These are phyloP conservation scores for Stagonosporopsis vannaccii DNA, from an alignment of 2,329 filamentous ascomycete species.

Conservation along the genomic window DNA sequence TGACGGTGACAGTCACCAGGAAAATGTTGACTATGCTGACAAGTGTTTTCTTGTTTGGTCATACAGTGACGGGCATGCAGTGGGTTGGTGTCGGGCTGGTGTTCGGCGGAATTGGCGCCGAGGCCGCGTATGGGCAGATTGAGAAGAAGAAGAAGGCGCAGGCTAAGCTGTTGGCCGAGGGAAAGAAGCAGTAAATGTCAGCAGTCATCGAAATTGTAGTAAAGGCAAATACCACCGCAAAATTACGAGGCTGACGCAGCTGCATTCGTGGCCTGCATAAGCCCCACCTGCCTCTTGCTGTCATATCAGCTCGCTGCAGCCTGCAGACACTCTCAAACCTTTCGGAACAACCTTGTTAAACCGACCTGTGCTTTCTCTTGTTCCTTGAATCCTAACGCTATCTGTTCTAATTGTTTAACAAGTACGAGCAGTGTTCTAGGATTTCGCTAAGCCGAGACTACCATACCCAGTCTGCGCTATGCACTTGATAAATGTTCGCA, in stretches of 20 bases:
- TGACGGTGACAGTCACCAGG: constrained; percentile 94
- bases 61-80: constrained; percentile 85
- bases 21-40: constrained; percentile 99
- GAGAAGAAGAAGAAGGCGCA: constrained; percentile 85
- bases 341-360: no score
- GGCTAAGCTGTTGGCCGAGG: constrained; percentile 56
- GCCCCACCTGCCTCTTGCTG: neutral
- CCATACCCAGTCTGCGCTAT: no score
- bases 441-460: no score
- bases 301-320: neutral
- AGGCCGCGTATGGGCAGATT: constrained; percentile 78
- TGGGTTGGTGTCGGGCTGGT: constrained; percentile 92
- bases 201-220: neutral
- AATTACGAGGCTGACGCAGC: constrained; percentile 18
- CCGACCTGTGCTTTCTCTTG: no score
- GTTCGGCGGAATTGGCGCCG: constrained; percentile 93
- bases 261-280: no score
- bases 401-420: no score
- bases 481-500: neutral
- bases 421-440: no score
- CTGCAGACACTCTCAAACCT: neutral
- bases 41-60: constrained; percentile 93
- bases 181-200: constrained; percentile 22
- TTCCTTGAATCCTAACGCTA: no score
- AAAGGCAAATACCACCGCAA: neutral